Percentiles rank a stretch among this genome's conserved stretches.
Conservation (phyloP, 2,329 filamentous ascomycete species). For the Coleophoma crateriformis region DNA sequence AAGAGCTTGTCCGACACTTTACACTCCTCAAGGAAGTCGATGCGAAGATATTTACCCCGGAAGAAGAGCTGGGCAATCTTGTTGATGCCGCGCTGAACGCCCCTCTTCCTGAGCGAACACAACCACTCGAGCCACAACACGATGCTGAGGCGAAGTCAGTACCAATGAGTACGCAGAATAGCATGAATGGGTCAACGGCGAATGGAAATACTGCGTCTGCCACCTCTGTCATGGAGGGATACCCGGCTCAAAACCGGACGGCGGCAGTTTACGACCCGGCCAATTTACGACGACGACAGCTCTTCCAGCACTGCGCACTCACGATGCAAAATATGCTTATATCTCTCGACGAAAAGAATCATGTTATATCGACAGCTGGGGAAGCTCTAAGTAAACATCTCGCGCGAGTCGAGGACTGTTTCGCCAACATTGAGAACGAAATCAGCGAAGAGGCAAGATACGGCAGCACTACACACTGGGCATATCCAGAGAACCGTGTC, state of each 20-base stretch:
- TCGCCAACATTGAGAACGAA: slow-evolving; percentile 79
- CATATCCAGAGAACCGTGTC: slow-evolving; percentile 80
- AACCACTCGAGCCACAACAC: slow-evolving; percentile 27
- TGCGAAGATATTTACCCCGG: slow-evolving; percentile 87
- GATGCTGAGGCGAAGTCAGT: slow-evolving; percentile 18
- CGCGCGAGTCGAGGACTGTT: slow-evolving; percentile 77
- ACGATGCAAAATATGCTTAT: slow-evolving; percentile 81
- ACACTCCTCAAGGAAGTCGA: slow-evolving; percentile 96
- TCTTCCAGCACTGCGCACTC: slow-evolving; percentile 73
- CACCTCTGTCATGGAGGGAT: slow-evolving; percentile 22
- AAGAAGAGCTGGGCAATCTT: slow-evolving; percentile 74
- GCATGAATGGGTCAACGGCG: slow-evolving; percentile 22
- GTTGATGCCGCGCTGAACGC: slow-evolving; percentile 58
- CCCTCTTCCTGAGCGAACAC: slow-evolving; percentile 38
- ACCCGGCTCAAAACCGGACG: slow-evolving; percentile 36
- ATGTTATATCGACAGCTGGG: slow-evolving; percentile 89
- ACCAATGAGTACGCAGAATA: slow-evolving; percentile 20
- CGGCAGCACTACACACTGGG: slow-evolving; percentile 91
- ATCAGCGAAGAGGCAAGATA: slow-evolving; percentile 93
- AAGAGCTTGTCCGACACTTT: slow-evolving; percentile 92
- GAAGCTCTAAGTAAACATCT: slow-evolving; percentile 84
- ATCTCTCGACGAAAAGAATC: slow-evolving; percentile 94
- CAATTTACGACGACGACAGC: slow-evolving; percentile 62
- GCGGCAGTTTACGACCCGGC: slow-evolving; percentile 44
- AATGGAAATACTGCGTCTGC: slow-evolving; percentile 22